Conservation (phyloP, 768 basidiomycete species). For the Infundibulicybe gibba region DNA sequence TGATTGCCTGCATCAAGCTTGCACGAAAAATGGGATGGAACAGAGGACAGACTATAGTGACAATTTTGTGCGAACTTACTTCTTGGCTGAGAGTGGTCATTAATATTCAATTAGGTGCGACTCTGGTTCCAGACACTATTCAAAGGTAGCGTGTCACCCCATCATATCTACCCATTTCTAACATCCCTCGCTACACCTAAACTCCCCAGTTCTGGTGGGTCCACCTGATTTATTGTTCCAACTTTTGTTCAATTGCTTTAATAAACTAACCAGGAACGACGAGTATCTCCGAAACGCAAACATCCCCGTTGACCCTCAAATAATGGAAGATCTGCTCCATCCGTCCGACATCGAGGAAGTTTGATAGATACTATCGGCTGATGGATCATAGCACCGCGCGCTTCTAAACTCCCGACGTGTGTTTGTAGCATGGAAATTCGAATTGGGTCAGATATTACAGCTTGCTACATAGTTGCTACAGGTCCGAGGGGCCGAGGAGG, state of each 20-base stretch:
- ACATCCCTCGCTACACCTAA: no score
- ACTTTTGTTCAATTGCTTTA: background rate
- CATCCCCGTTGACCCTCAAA: conserved; percentile 36
- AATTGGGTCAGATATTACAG: no score
- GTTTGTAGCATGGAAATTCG: no score
- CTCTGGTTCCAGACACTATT: conserved; percentile 88
- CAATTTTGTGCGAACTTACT: conserved; percentile 62
- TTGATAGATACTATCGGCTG: background rate
- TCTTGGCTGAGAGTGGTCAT: background rate
- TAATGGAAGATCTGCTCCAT: conserved; percentile 39
- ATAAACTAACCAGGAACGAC: conserved; percentile 38
- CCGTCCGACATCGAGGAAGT: conserved; percentile 13
- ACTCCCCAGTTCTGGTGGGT: conserved; percentile 43
- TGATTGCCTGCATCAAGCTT: conserved; percentile 87
- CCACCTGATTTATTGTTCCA: background rate
- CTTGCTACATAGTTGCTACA: no score
- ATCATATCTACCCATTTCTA: background rate
- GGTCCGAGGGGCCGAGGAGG: no score
- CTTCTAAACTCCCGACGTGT: no score
- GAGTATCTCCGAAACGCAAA: conserved; percentile 44
- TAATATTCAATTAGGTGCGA: conserved; percentile 58
- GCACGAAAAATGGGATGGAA: conserved; percentile 67
- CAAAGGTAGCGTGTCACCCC: conserved; percentile 48
- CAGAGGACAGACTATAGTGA: conserved; percentile 73
- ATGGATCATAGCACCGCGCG: background rate